phyloP scores from a whole-genome alignment of 2,329 filamentous ascomycete species.

The Clathrospora elynae region DNA sequence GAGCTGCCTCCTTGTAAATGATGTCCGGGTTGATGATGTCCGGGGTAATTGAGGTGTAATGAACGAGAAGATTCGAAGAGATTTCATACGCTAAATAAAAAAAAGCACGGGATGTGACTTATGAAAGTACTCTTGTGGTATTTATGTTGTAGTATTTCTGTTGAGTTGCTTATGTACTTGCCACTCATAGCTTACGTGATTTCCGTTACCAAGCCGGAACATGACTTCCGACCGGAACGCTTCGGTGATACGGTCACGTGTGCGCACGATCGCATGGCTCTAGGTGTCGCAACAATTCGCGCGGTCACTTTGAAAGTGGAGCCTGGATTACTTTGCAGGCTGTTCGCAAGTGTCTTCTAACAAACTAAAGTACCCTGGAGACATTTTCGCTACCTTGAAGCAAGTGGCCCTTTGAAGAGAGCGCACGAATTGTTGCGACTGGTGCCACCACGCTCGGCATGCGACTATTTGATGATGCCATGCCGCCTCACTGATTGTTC shows the following conservation, averaged over 20 bases:
- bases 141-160: conserved; percentile 12
- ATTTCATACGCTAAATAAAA: conserved; percentile 11
- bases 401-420: too few relatives aligned
- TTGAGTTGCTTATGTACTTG: conserved; percentile 9
- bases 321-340: too few relatives aligned
- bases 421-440: too few relatives aligned
- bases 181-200: conserved; percentile 25
- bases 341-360: too few relatives aligned
- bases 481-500: background rate
- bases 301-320: too few relatives aligned
- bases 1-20: background rate
- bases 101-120: background rate
- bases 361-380: too few relatives aligned
- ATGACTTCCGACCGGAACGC: conserved; percentile 18
- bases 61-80: conserved; percentile 6
- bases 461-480: too few relatives aligned
- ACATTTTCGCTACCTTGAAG: too few relatives aligned
- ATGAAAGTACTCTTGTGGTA: conserved; percentile 3
- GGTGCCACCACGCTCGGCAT: too few relatives aligned
- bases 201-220: conserved; percentile 26
- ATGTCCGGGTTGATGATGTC: background rate
- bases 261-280: background rate
- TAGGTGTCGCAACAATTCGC: too few relatives aligned
- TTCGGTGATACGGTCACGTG: conserved; percentile 18
- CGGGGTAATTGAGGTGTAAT: conserved; percentile 6